Percentiles rank a stretch among this genome's conserved stretches.
These are phyloP conservation scores for Theileria orientalis DNA, from an alignment of 169 alveolate species.

Conservation along the genomic window DNA sequence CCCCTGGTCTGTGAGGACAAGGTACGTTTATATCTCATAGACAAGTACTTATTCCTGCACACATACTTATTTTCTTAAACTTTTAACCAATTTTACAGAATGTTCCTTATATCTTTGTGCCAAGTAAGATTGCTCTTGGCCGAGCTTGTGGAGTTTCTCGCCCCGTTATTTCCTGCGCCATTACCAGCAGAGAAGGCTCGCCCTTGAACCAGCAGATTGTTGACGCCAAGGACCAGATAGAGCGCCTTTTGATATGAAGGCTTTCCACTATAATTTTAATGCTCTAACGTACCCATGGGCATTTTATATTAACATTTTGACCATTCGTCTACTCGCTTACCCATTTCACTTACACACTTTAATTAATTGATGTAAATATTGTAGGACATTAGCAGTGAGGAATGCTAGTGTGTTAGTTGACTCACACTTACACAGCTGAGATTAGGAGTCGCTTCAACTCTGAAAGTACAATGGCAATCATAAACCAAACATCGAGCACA, in stretches of 20 bases:
- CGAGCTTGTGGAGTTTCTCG: conserved; percentile 98
- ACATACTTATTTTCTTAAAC: not conserved
- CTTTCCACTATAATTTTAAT: too few species aligned
- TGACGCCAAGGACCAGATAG: conserved; percentile 95
- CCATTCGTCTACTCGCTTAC: too few species aligned
- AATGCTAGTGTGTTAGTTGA: too few species aligned
- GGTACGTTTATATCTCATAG: conserved; percentile 58
- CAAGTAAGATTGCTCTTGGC: conserved; percentile 95
- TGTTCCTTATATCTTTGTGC: conserved; percentile 97
- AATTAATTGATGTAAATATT: too few species aligned
- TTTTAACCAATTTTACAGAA: conserved; percentile 70
- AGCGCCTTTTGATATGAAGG: conserved; percentile 92
- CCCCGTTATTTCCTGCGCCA: conserved; percentile 96
- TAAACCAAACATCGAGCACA: too few species aligned
- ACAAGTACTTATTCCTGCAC: not conserved
- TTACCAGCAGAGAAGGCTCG: conserved; percentile 92
- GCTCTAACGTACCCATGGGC: not conserved
- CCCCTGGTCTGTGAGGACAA: conserved; percentile 98
- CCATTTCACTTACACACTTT: too few species aligned
- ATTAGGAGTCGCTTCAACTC: too few species aligned
- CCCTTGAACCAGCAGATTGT: conserved; percentile 92
- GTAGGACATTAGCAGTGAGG: too few species aligned
- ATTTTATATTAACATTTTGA: too few species aligned
- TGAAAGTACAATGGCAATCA: too few species aligned
- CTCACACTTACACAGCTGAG: too few species aligned